These are phyloP conservation scores for Choiromyces venosus DNA, from an alignment of 495 filamentous ascomycete species.

Conservation along the genomic window DNA sequence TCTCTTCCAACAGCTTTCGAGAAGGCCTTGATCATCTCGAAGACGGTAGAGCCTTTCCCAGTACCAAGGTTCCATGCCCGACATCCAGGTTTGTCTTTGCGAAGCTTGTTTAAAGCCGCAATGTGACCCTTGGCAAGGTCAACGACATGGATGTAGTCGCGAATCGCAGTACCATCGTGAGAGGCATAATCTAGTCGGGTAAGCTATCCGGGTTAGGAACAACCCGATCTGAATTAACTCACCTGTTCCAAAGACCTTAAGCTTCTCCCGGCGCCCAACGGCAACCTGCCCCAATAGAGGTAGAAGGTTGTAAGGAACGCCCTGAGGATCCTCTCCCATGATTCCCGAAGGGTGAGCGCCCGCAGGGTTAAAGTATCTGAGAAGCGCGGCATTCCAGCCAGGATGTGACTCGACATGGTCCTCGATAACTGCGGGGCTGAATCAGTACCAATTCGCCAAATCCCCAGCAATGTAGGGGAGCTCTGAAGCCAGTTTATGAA, in stretches of 20 bases:
- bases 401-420: constrained; percentile 86
- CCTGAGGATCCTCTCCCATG: constrained; percentile 97
- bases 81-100: constrained; percentile 81
- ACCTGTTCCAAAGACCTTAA: constrained; percentile 93
- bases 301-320: constrained; percentile 91
- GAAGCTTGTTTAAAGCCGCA: constrained; percentile 85
- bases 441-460: neutral
- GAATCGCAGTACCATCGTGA: constrained; percentile 69
- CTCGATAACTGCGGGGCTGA: constrained; percentile 58
- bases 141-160: constrained; percentile 76
- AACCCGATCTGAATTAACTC: constrained; percentile 38
- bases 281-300: constrained; percentile 93
- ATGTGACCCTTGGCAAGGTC: constrained; percentile 87
- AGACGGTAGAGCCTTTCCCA: constrained; percentile 90
- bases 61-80: constrained; percentile 96
- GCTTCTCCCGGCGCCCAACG: constrained; percentile 87
- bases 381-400: constrained; percentile 87
- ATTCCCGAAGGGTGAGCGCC: constrained; percentile 91
- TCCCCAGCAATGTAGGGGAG: neutral
- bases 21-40: constrained; percentile 96
- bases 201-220: neutral
- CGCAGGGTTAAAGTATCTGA: constrained; percentile 96
- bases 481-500: neutral
- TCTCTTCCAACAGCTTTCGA: constrained; percentile 75
- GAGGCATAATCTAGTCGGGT: constrained; percentile 67